Conservation (phyloP, 306 rosid genomes). For the Dryas drummondii region DNA sequence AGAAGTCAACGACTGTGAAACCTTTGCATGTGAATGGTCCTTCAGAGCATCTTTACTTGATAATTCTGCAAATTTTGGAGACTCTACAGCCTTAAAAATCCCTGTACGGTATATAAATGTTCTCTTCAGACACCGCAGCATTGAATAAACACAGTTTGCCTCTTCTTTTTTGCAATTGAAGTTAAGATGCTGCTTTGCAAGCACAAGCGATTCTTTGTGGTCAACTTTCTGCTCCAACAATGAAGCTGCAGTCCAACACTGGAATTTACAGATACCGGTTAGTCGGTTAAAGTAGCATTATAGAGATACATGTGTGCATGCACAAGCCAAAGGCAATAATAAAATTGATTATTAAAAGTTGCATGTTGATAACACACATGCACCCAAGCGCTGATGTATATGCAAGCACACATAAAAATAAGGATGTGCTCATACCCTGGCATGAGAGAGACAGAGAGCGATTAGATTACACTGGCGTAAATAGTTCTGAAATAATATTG, state of each 20-base stretch:
- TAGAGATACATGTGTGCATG: background rate
- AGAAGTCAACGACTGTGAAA: conserved; percentile 18
- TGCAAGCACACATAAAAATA: background rate
- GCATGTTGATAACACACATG: no score
- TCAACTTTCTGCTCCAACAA: conserved; percentile 55
- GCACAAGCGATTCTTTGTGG: conserved; percentile 53
- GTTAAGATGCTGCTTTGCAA: conserved; percentile 61
- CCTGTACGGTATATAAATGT: conserved; percentile 44
- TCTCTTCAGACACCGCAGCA: conserved; percentile 66
- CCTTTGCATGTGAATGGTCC: conserved; percentile 12
- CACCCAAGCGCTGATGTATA: background rate
- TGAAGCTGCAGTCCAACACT: conserved; percentile 81
- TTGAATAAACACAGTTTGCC: conserved; percentile 52
- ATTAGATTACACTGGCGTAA: no score
- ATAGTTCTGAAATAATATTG: no score
- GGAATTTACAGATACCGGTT: conserved; percentile 33
- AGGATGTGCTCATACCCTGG: background rate
- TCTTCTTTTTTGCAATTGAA: conserved; percentile 65
- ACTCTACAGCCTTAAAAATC: conserved; percentile 22
- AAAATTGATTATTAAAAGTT: no score
- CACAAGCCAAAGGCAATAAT: background rate
- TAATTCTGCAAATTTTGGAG: conserved; percentile 29
- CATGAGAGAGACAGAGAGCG: no score
- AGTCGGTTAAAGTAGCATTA: conserved; percentile 1
- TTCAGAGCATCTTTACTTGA: conserved; percentile 17